Evolutionary conservation across 805 yeast species (phyloP).

Genomic region (Spathaspora girioi): DNA sequence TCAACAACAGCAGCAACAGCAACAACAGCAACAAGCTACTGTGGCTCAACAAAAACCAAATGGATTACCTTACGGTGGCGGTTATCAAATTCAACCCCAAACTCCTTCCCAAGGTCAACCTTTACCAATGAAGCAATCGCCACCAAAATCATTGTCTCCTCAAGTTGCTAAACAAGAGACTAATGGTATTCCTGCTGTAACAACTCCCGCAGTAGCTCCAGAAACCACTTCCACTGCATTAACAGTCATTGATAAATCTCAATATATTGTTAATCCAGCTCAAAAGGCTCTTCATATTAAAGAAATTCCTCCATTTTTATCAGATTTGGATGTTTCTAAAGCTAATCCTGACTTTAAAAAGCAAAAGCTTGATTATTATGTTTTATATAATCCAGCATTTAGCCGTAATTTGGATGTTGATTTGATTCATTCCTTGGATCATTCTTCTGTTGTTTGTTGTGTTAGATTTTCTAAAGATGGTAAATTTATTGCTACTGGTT

Average conservation of each 20-base stretch:
- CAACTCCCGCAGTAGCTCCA: slow-evolving; percentile 10
- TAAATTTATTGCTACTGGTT: slow-evolving; percentile 90
- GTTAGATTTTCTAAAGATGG: slow-evolving; percentile 92
- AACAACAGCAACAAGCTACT: slow-evolving; percentile 17
- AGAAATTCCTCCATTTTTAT: slow-evolving; percentile 76
- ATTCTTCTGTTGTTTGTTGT: slow-evolving; percentile 94
- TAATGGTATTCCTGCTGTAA: slow-evolving; percentile 10
- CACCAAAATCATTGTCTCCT: slow-evolving; percentile 11
- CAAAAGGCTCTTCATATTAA: slow-evolving; percentile 57
- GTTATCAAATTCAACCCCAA: slow-evolving; percentile 9
- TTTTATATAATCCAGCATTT: slow-evolving; percentile 85
- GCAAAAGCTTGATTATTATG: slow-evolving; percentile 80
- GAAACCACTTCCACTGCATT: slow-evolving; percentile 28
- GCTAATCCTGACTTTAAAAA: slow-evolving; percentile 78
- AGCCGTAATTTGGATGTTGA: slow-evolving; percentile 70
- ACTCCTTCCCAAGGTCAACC: slow-evolving; percentile 11
- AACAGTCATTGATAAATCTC: slow-evolving; percentile 36
- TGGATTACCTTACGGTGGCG: slow-evolving; percentile 11
- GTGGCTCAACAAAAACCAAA: slow-evolving; percentile 13
- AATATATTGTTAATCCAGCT: slow-evolving; percentile 39
- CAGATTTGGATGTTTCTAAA: slow-evolving; percentile 73
- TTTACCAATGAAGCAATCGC: slow-evolving; percentile 15
- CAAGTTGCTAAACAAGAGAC: slow-evolving; percentile 6
- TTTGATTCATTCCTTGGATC: slow-evolving; percentile 84
- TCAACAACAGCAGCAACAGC: slow-evolving; percentile 32